phyloP scores from a whole-genome alignment of 2,329 filamentous ascomycete genomes.

The Aspergillus fischeri region DNA sequence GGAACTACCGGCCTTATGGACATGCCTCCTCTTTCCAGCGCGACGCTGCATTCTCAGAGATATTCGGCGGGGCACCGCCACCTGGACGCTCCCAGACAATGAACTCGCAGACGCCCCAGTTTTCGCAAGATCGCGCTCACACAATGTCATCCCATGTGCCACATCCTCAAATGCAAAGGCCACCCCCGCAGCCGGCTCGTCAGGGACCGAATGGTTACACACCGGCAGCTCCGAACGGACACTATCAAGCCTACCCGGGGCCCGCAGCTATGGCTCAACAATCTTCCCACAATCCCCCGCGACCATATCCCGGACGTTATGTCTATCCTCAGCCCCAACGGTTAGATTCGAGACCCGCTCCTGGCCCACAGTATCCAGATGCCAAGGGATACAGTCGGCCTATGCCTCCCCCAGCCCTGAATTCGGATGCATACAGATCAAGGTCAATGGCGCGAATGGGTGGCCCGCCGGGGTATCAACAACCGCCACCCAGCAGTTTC shows the following conservation, averaged over 20 bases:
- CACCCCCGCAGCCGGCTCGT: slow-evolving; percentile 40
- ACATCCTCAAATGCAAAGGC: slow-evolving; percentile 42
- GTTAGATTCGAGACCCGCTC: slow-evolving; percentile 57
- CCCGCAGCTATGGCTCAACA: slow-evolving; percentile 39
- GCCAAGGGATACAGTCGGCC: slow-evolving; percentile 57
- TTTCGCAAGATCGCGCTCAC: slow-evolving; percentile 66
- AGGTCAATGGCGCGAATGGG: slow-evolving; percentile 79
- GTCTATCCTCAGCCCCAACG: slow-evolving; percentile 71
- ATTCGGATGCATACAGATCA: slow-evolving; percentile 83
- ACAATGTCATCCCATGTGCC: slow-evolving; percentile 63
- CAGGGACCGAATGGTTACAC: slow-evolving; percentile 44
- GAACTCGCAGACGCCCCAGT: slow-evolving; percentile 69
- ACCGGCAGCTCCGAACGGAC: slow-evolving; percentile 36
- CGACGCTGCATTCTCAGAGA: slow-evolving; percentile 93
- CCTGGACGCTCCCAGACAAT: slow-evolving; percentile 92
- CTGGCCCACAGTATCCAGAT: slow-evolving; percentile 52
- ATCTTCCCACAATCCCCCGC: slow-evolving; percentile 56
- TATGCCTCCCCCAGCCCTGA: slow-evolving; percentile 67
- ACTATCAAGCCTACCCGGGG: slow-evolving; percentile 37
- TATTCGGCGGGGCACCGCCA: slow-evolving; percentile 83
- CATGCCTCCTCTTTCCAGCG: slow-evolving; percentile 61
- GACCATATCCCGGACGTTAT: slow-evolving; percentile 60
- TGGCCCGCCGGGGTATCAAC: slow-evolving; percentile 67
- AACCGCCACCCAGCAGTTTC: slow-evolving; percentile 56
- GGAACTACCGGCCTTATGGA: slow-evolving; percentile 56